Evolutionary conservation across 1,139 yeast species (phyloP).

Genomic region (Arxiozyma telluris): DNA sequence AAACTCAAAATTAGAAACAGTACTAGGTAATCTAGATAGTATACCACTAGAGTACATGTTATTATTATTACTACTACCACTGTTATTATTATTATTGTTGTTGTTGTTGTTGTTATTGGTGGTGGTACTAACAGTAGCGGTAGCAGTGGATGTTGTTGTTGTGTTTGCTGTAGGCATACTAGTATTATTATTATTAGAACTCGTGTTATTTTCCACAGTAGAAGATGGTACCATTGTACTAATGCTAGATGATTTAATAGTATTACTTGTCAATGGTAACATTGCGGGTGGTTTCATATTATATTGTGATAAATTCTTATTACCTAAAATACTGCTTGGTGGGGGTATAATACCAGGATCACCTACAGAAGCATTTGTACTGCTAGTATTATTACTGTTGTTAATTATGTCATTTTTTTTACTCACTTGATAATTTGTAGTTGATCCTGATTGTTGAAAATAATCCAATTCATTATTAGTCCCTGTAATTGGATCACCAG

Average conservation of each 20-base stretch:
- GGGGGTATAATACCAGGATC: not conserved
- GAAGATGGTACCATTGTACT: not conserved
- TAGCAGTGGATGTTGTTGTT: not conserved
- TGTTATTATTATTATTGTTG: not conserved
- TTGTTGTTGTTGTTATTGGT: not conserved
- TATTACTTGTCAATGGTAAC: slow-evolving; percentile 1
- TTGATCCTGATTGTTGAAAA: not conserved
- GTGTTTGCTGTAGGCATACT: not conserved
- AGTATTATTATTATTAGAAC: not conserved
- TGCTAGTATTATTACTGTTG: not conserved
- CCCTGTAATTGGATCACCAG: not conserved
- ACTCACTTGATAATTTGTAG: not conserved
- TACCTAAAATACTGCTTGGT: not conserved
- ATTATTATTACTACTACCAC: not conserved
- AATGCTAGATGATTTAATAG: not conserved
- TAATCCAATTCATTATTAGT: not conserved
- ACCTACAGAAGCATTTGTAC: not conserved
- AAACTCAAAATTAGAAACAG: slow-evolving; percentile 4
- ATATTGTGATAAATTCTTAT: slow-evolving; percentile 1
- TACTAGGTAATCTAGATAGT: slow-evolving; percentile 3
- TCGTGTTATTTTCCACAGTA: not conserved
- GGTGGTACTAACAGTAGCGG: not conserved
- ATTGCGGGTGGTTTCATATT: slow-evolving; percentile 10
- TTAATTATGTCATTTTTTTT: not conserved
- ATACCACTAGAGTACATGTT: not conserved